A percentile compares a stretch with the other conserved stretches of the same genome.
Evolutionary conservation across 345 rosid species (phyloP).

Genomic region (Gossypium raimondii): DNA sequence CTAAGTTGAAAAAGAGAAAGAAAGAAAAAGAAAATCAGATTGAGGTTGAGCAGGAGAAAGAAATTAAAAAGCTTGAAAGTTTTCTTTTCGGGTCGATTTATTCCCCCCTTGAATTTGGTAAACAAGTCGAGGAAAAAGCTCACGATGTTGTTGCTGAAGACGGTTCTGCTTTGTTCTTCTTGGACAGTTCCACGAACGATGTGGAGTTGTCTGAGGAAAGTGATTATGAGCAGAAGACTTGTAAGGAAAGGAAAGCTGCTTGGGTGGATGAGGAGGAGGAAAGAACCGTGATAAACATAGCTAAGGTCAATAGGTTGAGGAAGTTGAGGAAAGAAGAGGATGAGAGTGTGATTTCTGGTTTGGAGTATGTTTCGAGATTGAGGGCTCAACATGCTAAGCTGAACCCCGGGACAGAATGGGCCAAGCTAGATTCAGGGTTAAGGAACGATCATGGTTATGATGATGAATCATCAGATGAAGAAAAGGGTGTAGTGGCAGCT

Average conservation of each 20-base stretch:
- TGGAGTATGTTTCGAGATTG: constrained; percentile 67
- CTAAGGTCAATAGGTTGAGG: constrained; percentile 68
- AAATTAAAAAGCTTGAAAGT: constrained; percentile 72
- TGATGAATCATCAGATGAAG: constrained; percentile 55
- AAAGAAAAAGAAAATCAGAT: constrained; percentile 40
- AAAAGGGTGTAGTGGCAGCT: constrained; percentile 26
- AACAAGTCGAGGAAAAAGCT: constrained; percentile 29
- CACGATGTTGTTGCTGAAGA: constrained; percentile 24
- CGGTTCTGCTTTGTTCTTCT: constrained; percentile 48
- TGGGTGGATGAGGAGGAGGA: constrained; percentile 98
- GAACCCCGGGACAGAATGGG: constrained; percentile 92
- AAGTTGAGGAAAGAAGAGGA: constrained; percentile 81
- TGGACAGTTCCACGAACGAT: constrained; percentile 47
- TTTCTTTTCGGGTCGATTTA: constrained; percentile 71
- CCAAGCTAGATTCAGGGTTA: constrained; percentile 37
- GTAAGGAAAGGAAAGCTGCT: constrained; percentile 45
- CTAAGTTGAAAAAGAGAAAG: constrained; percentile 55
- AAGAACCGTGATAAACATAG: constrained; percentile 45
- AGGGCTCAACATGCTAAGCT: constrained; percentile 85
- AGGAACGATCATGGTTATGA: constrained; percentile 23
- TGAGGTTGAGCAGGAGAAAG: constrained; percentile 48
- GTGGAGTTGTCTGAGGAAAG: constrained; percentile 27
- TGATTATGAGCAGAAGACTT: constrained; percentile 34
- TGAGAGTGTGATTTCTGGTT: constrained; percentile 66
- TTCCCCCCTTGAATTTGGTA: constrained; percentile 72